phyloP scores from a whole-genome alignment of 2,329 filamentous ascomycete species.

The Nothomitra cinnamomea region DNA sequence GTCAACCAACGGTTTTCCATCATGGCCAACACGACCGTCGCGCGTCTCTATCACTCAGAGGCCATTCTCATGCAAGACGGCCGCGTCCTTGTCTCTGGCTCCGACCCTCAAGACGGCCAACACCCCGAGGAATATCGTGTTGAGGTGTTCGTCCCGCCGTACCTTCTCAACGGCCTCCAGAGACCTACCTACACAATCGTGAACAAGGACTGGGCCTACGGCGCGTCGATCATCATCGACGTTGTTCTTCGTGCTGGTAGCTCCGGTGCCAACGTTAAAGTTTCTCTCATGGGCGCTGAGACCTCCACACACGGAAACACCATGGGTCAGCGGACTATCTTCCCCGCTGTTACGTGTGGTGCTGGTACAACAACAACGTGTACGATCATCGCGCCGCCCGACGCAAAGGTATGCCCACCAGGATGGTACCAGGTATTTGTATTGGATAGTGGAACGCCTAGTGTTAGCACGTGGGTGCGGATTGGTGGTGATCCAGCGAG shows the following conservation, averaged over 20 bases:
- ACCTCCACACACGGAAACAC: slow-evolving; percentile 43
- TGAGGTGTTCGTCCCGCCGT: slow-evolving; percentile 48
- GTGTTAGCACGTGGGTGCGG: slow-evolving; percentile 42
- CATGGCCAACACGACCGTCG: slow-evolving; percentile 47
- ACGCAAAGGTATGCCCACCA: slow-evolving; percentile 38
- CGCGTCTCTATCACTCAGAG: slow-evolving; percentile 49
- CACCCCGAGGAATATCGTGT: slow-evolving; percentile 46
- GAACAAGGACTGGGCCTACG: slow-evolving; percentile 40
- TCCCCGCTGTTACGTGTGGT: slow-evolving; percentile 35
- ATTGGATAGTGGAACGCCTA: slow-evolving; percentile 42
- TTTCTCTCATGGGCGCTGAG: slow-evolving; percentile 13
- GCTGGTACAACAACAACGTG: slow-evolving; percentile 27
- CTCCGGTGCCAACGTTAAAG: too few species aligned
- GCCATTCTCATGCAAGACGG: slow-evolving; percentile 46
- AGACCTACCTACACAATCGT: slow-evolving; percentile 36
- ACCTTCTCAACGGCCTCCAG: slow-evolving; percentile 33
- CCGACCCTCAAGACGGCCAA: slow-evolving; percentile 26
- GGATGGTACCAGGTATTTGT: slow-evolving; percentile 50
- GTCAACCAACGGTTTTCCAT: slow-evolving; percentile 40
- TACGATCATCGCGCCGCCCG: slow-evolving; percentile 38
- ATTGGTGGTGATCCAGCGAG: slow-evolving; percentile 47
- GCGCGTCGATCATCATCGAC: slow-evolving; percentile 8
- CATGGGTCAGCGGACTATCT: slow-evolving; percentile 50
- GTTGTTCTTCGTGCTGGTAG: too few species aligned
- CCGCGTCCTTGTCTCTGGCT: slow-evolving; percentile 44